Base-by-base conservation (phyloP, 106 monocot genomes). In the Amphibolis antarctica region DNA sequence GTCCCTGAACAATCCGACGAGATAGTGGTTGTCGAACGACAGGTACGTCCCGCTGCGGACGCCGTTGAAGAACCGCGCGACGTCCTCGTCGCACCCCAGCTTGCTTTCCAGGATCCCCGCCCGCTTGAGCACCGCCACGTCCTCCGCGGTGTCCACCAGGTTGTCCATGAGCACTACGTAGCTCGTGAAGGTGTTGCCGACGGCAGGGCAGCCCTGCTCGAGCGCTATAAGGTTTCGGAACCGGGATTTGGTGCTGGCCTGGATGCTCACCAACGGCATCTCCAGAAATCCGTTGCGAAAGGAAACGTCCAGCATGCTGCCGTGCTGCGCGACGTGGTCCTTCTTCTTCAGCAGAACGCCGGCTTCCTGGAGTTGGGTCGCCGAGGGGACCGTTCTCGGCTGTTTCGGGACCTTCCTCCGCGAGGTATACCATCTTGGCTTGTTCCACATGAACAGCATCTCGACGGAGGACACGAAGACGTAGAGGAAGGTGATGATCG, bases 201-300 rank as follows among this genome's bases (percentile, higher is more conserved):
- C 19, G 0, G 4, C 3, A 0, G 49, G 52, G 0, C 27, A 53
- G n/a, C 63, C 62, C 46, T 75, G 80, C 61, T 85, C 85, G 36
- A 81, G 70, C 6, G 73, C 75, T 0, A 85, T 27, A 18, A 81
- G 53, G 51, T 85, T 85, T 1, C 44, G 29, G 47, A 81, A 59
- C 1, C 36, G 0, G 1, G 60, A 13, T 0, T n/a, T 49, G 1
- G 81, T 75, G 18, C 13, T 23, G 10, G 44, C n/a, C 1, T 81
- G 46, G 11, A 81, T 52, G 11, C 10, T 5, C 7, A 81, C 6
- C 23, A 5, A 11, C 0, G 81, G 78, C 3, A 85, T 72, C 25
- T 62, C n/a, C 19, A 85, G 6, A 0, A 1, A 23, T 0, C 74
- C 69, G 1, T 63, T 31, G 11, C n/a, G 15, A 28, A 79, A 83